Conservation (phyloP, 345 rosid genomes). For the Reutealis trisperma region DNA sequence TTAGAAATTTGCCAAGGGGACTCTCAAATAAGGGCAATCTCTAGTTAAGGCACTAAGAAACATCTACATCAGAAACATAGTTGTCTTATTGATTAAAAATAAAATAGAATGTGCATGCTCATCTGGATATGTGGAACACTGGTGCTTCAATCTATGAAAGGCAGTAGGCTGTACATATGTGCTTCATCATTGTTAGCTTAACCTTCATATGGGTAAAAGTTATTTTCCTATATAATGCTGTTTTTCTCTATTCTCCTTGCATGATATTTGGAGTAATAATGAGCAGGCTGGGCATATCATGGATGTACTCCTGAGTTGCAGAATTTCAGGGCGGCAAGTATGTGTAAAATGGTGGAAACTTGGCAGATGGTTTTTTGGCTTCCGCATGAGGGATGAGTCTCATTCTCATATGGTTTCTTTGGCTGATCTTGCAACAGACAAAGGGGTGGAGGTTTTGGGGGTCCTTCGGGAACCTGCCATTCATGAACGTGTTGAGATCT, state of each 20-base stretch:
- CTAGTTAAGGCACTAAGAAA: no score
- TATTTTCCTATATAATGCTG: neutral
- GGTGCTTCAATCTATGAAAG: no score
- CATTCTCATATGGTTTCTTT: slow-evolving; percentile 50
- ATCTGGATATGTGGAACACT: no score
- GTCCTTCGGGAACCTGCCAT: slow-evolving; percentile 66
- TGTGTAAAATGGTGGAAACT: slow-evolving; percentile 72
- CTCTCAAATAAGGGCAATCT: no score
- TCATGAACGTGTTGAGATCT: slow-evolving; percentile 64
- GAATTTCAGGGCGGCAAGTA: slow-evolving; percentile 53
- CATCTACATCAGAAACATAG: no score
- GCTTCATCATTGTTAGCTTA: neutral
- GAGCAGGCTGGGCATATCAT: slow-evolving; percentile 43
- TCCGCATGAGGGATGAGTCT: slow-evolving; percentile 66
- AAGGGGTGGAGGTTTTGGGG: slow-evolving; percentile 49
- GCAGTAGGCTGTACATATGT: no score
- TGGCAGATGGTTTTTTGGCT: slow-evolving; percentile 66
- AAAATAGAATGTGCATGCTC: no score
- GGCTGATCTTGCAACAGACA: slow-evolving; percentile 41
- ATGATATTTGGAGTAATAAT: slow-evolving; percentile 9
- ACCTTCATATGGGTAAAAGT: neutral
- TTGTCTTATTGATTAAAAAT: no score
- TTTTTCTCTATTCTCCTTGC: neutral
- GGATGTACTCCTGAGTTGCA: slow-evolving; percentile 43
- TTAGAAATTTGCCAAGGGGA: no score